These are phyloP conservation scores for Suillus fuscotomentosus DNA, from an alignment of 768 basidiomycete species.

Conservation along the genomic window DNA sequence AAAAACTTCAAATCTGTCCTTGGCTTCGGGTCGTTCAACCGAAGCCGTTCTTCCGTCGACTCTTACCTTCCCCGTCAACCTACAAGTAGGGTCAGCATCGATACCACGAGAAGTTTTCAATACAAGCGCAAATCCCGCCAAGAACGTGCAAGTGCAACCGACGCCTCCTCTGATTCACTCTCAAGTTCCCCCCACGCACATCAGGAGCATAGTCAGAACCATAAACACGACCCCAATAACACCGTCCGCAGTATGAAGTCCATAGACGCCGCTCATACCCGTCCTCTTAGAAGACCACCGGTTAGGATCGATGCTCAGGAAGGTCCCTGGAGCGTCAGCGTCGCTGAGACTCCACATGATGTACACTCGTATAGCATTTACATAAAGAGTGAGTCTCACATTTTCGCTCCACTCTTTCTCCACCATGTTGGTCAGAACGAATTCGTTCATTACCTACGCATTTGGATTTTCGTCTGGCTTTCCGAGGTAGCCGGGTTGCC, in stretches of 20 bases:
- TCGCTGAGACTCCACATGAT: constrained; percentile 82
- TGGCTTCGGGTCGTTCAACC: constrained; percentile 41
- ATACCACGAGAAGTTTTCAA: constrained; percentile 39
- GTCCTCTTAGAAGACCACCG: constrained; percentile 44
- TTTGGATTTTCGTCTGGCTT: constrained; percentile 19
- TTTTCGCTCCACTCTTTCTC: constrained; percentile 23
- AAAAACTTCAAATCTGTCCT: constrained; percentile 50
- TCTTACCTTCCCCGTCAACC: constrained; percentile 24
- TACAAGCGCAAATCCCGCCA: constrained; percentile 33
- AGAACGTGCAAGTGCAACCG: constrained; percentile 37
- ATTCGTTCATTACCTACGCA: constrained; percentile 17
- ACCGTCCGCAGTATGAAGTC: constrained; percentile 41
- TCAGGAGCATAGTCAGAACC: constrained; percentile 13
- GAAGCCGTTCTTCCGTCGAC: constrained; percentile 28
- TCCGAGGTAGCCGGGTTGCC: constrained; percentile 27
- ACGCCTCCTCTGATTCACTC: constrained; percentile 33
- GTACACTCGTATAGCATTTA: constrained; percentile 71
- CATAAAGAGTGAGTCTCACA: constrained; percentile 73
- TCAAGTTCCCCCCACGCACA: constrained; percentile 31
- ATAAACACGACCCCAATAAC: constrained; percentile 14
- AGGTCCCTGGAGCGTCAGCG: constrained; percentile 85
- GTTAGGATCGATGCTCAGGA: constrained; percentile 72
- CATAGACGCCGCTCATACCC: constrained; percentile 42
- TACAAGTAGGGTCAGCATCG: constrained; percentile 42
- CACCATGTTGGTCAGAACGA: constrained; percentile 11